phyloP scores from a whole-genome alignment of 1,139 yeast species.

The Wickerhamomyces sp. region DNA sequence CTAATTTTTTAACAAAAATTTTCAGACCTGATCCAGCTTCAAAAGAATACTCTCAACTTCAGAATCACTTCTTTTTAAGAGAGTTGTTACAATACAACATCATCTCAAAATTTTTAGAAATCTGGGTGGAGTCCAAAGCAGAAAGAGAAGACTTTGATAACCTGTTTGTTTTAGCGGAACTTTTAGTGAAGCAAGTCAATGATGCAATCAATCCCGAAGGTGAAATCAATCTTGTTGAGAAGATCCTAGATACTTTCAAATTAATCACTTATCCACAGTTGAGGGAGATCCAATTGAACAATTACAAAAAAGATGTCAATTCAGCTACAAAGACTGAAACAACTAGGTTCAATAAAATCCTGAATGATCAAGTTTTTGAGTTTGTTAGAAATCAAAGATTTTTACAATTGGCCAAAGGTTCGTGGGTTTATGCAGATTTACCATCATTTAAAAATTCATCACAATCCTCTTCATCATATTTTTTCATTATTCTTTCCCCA shows the following conservation, averaged over 20 bases:
- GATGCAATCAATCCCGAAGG: conserved; percentile 20
- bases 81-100: conserved; percentile 52
- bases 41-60: conserved; percentile 29
- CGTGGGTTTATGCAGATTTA: conserved; percentile 74
- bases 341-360: conserved; percentile 41
- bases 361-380: conserved; percentile 59
- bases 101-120: conserved; percentile 51
- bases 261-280: conserved; percentile 44
- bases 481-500: conserved; percentile 67
- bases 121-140: conserved; percentile 71
- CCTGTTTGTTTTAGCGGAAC: conserved; percentile 37
- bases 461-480: conserved; percentile 31
- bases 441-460: conserved; percentile 44
- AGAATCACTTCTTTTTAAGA: conserved; percentile 48
- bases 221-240: conserved; percentile 31
- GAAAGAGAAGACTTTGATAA: conserved; percentile 46
- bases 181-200: conserved; percentile 30
- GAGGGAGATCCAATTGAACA: conserved; percentile 51
- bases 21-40: conserved; percentile 4
- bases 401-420: conserved; percentile 66
- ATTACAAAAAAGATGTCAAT: conserved; percentile 34
- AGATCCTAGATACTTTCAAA: conserved; percentile 41
- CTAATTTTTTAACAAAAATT: conserved; percentile 13
- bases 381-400: conserved; percentile 81
- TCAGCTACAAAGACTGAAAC: conserved; percentile 32